Percentiles rank a stretch among this genome's conserved stretches.
phyloP scores from a whole-genome alignment of 2,329 filamentous ascomycete species.

The Nothopassalora personata region DNA sequence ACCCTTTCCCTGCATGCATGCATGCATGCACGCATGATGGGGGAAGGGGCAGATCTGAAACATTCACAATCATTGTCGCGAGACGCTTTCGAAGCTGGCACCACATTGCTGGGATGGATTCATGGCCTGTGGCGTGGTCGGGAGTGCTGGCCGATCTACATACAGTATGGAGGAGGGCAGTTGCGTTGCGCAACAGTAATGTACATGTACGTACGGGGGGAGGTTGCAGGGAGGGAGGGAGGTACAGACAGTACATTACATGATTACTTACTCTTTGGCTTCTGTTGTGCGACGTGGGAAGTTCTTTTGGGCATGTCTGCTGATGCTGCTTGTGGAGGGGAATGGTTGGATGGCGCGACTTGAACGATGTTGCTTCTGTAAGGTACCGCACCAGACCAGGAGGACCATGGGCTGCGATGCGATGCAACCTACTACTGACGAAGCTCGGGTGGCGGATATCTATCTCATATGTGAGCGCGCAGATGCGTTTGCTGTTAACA shows the following conservation, averaged over 20 bases:
- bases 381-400: neutral
- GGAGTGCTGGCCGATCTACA: neutral
- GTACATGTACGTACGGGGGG: no score
- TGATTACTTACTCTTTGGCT: no score
- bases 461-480: neutral
- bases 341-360: neutral
- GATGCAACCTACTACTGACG: neutral
- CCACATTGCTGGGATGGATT: neutral
- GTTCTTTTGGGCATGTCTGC: neutral
- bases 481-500: neutral
- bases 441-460: neutral
- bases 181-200: no score
- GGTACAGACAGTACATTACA: no score
- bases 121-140: neutral
- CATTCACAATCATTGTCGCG: neutral
- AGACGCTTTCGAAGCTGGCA: neutral
- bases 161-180: no score
- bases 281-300: neutral
- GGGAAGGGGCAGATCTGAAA: neutral
- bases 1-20: neutral
- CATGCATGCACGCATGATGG: neutral
- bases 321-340: neutral
- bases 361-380: neutral
- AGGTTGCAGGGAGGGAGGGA: no score
- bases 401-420: neutral